phyloP scores from a whole-genome alignment of 202 grass and related monocot species.

The Panicum virgatum region DNA sequence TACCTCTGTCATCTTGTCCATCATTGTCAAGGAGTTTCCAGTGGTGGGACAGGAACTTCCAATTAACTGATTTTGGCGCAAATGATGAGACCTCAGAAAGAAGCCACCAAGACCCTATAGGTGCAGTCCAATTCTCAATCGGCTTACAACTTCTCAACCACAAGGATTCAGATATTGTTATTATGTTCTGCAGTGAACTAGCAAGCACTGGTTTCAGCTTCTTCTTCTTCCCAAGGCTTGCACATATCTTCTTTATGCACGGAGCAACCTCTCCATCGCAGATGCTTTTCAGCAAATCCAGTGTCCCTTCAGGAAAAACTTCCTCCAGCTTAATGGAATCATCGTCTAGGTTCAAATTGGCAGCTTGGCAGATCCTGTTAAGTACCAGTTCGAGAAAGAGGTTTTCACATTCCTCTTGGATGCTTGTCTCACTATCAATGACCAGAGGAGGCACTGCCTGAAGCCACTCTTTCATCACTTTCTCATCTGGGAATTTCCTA shows the following conservation, averaged over 20 bases:
- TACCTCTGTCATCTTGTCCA: constrained; percentile 43
- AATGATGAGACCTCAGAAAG: constrained; percentile 84
- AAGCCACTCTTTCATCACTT: constrained; percentile 84
- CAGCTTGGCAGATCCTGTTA: constrained; percentile 71
- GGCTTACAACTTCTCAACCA: constrained; percentile 55
- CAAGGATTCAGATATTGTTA: constrained; percentile 70
- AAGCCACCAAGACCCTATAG: constrained; percentile 84
- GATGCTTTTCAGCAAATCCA: constrained; percentile 74
- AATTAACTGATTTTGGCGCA: constrained; percentile 72
- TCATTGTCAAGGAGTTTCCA: constrained; percentile 91
- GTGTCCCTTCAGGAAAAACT: constrained; percentile 63
- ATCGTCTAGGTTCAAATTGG: constrained; percentile 39
- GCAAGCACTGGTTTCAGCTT: constrained; percentile 64
- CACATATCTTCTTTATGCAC: constrained; percentile 84
- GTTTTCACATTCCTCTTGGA: constrained; percentile 95
- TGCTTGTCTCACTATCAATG: constrained; percentile 84
- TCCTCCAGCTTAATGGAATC: constrained; percentile 42
- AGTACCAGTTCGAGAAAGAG: constrained; percentile 90
- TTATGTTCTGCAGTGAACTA: constrained; percentile 80
- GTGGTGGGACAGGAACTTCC: constrained; percentile 89
- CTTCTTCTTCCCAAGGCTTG: constrained; percentile 96
- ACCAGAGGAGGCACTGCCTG: constrained; percentile 76
- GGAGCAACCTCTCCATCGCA: constrained; percentile 75
- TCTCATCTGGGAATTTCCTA: constrained; percentile 70
- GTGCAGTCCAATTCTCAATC: constrained; percentile 75